phyloP scores from a whole-genome alignment of 176 grass and related monocot species.

The Triticum urartu region DNA sequence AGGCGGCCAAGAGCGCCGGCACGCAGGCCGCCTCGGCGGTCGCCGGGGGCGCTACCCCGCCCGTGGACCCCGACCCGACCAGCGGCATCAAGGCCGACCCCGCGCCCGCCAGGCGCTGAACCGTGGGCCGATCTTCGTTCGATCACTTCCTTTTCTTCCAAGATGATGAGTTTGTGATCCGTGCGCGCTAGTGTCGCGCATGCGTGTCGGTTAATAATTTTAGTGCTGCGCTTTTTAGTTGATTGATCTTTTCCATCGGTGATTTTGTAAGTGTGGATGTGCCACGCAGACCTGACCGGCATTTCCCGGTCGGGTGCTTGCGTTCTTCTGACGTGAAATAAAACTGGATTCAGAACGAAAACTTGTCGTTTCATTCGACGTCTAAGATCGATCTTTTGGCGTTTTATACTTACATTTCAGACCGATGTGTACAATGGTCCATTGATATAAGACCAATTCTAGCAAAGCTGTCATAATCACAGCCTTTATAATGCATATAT shows the following conservation, averaged over 20 bases:
- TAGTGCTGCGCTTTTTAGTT: neutral
- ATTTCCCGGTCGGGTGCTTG: neutral
- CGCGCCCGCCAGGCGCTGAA: conserved; percentile 26
- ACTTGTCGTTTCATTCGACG: too few relatives aligned
- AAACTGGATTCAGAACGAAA: neutral
- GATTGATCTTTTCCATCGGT: neutral
- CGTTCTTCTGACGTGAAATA: neutral
- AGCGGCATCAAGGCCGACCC: conserved; percentile 8
- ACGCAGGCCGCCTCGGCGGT: neutral
- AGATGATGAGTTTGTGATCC: neutral
- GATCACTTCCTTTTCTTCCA: neutral
- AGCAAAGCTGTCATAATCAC: too few relatives aligned
- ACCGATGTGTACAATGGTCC: too few relatives aligned
- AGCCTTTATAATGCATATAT: too few relatives aligned
- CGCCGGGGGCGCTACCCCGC: neutral
- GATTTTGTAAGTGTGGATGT: neutral
- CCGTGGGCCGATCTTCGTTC: neutral
- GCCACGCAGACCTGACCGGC: neutral
- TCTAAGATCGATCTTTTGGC: too few relatives aligned
- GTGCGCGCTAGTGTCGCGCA: neutral
- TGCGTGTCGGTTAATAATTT: neutral
- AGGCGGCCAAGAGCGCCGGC: neutral
- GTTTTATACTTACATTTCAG: too few relatives aligned
- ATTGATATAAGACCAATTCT: too few relatives aligned
- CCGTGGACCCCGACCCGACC: neutral